Evolutionary conservation across 768 basidiomycete genomes (phyloP), one percentile per base, ranked within the genome.

Genomic region (Podaxis rugospora): DNA sequence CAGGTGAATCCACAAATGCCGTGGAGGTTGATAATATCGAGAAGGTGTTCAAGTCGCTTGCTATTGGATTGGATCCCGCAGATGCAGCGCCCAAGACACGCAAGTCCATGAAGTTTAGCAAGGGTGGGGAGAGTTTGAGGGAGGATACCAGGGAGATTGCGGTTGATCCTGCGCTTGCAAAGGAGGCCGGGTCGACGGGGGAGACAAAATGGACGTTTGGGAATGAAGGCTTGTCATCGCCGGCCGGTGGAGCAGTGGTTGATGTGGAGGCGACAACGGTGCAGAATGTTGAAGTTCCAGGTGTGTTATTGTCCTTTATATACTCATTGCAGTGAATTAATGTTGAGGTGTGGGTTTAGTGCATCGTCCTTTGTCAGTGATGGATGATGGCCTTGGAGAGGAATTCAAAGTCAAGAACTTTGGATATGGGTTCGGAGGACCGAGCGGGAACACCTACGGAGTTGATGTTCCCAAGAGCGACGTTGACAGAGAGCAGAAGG

Each of bases 391-490:
- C 13, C 23, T 58, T 6, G 64, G 59, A 36, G 78, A 78, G 51
- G 75, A 80, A 10, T 83, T 80, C 69, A 78, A 79, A 58, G 87
- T 88, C 47, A 81, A 77, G 62, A 79, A 89, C 65, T 88, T 78
- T 58, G 87, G 88, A 7, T 88, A 74, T 66, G 86, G 87, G 4
- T 88, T 88, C 63, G 87, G 87, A 1, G 71, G 75, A 11, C 69
- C 71, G 9, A 75, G 76, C 62, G 77, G 75, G 3, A 64, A 64
- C 3, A 76, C 75, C 3, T 74, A 76, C 28, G 71, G 73, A 1
- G 65, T 71, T 1, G 63, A 69, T 0, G 61, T 71, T 7, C 60
- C 65, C 4, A 18, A 44, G 16, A 73, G 71, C 23, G 74, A 72
- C 23, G 73, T 42, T 49, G 36, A 18, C 32, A 44, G 56, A 7